phyloP scores from a whole-genome alignment of 352 stramenopile genomes.

The Pythium monospermum region DNA sequence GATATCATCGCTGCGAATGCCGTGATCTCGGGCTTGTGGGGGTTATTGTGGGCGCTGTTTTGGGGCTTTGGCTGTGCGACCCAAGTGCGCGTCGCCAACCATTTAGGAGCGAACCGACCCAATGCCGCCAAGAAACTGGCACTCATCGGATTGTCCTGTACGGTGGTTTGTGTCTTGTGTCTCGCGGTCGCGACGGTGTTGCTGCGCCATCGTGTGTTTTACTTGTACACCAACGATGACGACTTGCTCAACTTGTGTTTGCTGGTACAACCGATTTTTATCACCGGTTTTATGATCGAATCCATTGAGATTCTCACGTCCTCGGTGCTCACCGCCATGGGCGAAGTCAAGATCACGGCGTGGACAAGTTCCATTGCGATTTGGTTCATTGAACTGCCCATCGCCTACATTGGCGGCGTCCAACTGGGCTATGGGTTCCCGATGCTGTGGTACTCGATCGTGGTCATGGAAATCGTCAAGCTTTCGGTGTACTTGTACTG shows the following conservation, averaged over 20 bases:
- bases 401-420: slow-evolving; percentile 41
- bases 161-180: slow-evolving; percentile 35
- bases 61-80: slow-evolving; percentile 77
- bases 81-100: slow-evolving; percentile 74
- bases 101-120: slow-evolving; percentile 63
- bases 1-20: slow-evolving; percentile 77
- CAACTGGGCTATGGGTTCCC: slow-evolving; percentile 38
- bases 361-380: slow-evolving; percentile 36
- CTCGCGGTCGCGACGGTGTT: slow-evolving; percentile 33
- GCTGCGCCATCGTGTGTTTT: slow-evolving; percentile 34
- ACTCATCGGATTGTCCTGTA: slow-evolving; percentile 60
- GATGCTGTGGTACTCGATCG: slow-evolving; percentile 44
- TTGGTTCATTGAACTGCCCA: slow-evolving; percentile 46
- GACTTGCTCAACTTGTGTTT: slow-evolving; percentile 38
- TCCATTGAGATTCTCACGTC: slow-evolving; percentile 46
- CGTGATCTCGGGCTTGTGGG: slow-evolving; percentile 63
- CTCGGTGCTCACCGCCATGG: slow-evolving; percentile 45
- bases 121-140: slow-evolving; percentile 53
- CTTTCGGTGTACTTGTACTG: slow-evolving; percentile 31
- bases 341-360: slow-evolving; percentile 44
- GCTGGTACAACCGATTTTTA: slow-evolving; percentile 47
- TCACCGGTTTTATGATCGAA: slow-evolving; percentile 40
- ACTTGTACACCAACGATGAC: slow-evolving; percentile 47
- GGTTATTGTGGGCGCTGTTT: slow-evolving; percentile 67
- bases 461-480: slow-evolving; percentile 41